A percentile compares a stretch with the other conserved stretches of the same genome.
These are phyloP conservation scores for Ceratobasidium sp. DNA, from an alignment of 1,284 basidiomycete species.

Conservation along the genomic window DNA sequence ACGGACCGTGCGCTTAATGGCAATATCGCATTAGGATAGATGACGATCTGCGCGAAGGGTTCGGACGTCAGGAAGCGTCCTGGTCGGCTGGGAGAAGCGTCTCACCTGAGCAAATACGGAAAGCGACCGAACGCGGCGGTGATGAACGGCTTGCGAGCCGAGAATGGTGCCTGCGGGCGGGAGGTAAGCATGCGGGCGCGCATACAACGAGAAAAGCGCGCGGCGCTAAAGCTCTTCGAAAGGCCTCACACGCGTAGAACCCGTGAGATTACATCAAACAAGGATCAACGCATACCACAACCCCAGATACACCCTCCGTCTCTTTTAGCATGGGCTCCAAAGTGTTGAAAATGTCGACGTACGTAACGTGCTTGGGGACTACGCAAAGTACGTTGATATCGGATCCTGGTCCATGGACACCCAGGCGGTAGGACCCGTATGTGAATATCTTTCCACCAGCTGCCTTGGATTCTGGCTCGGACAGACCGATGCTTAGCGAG, in stretches of 20 bases:
- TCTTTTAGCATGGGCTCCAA: conserved; percentile 92
- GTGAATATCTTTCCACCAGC: conserved; percentile 99
- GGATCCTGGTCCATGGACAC: conserved; percentile 91
- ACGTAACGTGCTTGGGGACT: conserved; percentile 92
- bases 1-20: too few relatives aligned
- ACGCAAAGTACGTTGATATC: conserved; percentile 99
- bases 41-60: too few relatives aligned
- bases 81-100: conserved; percentile 97
- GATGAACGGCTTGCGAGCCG: background rate
- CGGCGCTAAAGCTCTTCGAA: too few relatives aligned
- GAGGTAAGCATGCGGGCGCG: too few relatives aligned
- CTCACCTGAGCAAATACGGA: conserved; percentile 63
- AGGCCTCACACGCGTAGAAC: too few relatives aligned
- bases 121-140: background rate
- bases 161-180: too few relatives aligned
- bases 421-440: conserved; percentile 96
- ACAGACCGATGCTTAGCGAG: conserved; percentile 79
- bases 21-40: too few relatives aligned
- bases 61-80: too few relatives aligned
- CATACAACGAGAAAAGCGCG: too few relatives aligned
- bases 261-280: too few relatives aligned
- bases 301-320: too few relatives aligned
- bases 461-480: conserved; percentile 81
- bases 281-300: too few relatives aligned
- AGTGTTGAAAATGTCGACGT: conserved; percentile 94